Evolutionary conservation across 2,329 filamentous ascomycete species (phyloP).

Genomic region (Diaporthe amygdali): DNA sequence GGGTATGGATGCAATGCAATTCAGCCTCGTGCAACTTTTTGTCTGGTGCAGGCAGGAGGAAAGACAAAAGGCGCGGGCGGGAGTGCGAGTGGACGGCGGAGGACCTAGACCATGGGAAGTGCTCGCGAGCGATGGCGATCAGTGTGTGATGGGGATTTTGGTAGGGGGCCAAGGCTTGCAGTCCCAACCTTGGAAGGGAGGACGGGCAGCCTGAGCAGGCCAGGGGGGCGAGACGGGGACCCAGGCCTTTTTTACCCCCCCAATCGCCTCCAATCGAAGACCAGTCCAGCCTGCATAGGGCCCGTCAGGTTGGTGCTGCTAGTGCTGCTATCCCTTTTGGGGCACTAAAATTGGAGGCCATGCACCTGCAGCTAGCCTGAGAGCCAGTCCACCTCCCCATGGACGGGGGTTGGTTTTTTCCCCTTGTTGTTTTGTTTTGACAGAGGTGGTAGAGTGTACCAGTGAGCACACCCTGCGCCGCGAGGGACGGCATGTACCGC

Average conservation of each 20-base stretch:
- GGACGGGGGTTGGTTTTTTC: conserved; percentile 1
- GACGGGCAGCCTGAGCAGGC: neutral
- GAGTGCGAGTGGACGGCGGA: conserved; percentile 11
- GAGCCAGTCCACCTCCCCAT: conserved; percentile 3
- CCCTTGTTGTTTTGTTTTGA: conserved; percentile 13
- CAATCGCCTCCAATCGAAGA: conserved; percentile 1
- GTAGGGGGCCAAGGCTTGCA: conserved; percentile 10
- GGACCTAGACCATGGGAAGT: conserved; percentile 10
- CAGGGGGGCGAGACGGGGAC: neutral
- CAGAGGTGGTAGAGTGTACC: neutral
- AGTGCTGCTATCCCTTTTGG: conserved; percentile 12
- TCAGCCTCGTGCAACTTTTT: conserved; percentile 20
- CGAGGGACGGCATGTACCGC: neutral
- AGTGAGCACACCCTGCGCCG: neutral
- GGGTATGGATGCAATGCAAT: conserved; percentile 6
- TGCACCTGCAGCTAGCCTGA: conserved; percentile 16
- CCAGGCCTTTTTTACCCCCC: conserved; percentile 8
- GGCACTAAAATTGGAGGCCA: conserved; percentile 18
- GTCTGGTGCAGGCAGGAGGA: conserved; percentile 14
- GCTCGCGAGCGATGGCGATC: conserved; percentile 15
- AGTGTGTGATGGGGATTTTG: neutral
- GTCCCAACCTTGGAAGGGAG: conserved; percentile 9
- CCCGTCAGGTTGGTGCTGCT: conserved; percentile 12
- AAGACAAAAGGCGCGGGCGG: conserved; percentile 12
- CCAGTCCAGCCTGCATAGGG: neutral